These are phyloP conservation scores for Acacia acuminata DNA, from an alignment of 306 rosid genomes.

Conservation along the genomic window DNA sequence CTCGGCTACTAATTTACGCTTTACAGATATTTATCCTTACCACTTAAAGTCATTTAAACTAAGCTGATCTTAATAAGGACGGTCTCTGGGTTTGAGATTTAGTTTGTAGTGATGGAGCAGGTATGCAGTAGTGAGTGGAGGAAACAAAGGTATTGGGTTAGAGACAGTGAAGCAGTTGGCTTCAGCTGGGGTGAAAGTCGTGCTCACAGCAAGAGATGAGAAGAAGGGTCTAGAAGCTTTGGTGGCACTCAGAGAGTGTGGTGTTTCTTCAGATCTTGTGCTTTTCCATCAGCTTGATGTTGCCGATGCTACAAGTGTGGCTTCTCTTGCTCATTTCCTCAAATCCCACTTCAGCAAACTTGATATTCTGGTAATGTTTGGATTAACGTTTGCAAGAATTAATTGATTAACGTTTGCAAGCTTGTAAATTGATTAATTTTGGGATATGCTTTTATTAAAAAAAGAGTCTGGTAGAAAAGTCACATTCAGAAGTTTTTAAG, in stretches of 20 bases:
- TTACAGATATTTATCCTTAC: no score
- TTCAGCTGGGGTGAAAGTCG: conserved; percentile 41
- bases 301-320: conserved; percentile 38
- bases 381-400: no score
- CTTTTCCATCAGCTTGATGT: conserved; percentile 44
- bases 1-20: no score
- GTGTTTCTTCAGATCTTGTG: conserved; percentile 32
- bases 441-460: no score
- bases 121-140: background rate
- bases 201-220: conserved; percentile 45
- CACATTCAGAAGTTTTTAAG: no score
- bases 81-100: no score
- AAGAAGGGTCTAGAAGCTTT: conserved; percentile 43
- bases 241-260: conserved; percentile 13
- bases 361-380: conserved; percentile 39
- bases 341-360: conserved; percentile 42
- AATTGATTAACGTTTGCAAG: no score
- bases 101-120: background rate
- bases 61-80: no score
- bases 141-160: background rate
- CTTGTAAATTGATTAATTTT: no score
- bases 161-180: conserved; percentile 38
- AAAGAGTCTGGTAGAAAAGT: no score
- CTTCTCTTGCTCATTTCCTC: conserved; percentile 38
- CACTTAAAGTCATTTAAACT: no score